Evolutionary conservation across 495 filamentous ascomycete genomes (phyloP).

Genomic region (Penicillium alfredii): DNA sequence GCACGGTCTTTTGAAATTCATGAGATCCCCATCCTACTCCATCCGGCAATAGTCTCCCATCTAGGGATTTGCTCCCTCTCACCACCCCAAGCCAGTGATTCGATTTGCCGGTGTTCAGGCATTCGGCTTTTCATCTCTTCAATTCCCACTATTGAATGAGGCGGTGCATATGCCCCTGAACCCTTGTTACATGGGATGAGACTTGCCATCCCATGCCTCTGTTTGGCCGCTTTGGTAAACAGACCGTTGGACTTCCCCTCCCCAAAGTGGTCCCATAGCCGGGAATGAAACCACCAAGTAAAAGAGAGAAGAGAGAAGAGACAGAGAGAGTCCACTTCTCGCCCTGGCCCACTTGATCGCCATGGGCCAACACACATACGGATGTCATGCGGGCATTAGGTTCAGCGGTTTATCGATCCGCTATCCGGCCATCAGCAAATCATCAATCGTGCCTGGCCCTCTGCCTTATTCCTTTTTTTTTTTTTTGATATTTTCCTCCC

Average conservation of each 20-base stretch:
- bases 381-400: conserved; percentile 38
- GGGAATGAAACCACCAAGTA: conserved; percentile 18
- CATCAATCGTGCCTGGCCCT: conserved; percentile 6
- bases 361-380: conserved; percentile 12
- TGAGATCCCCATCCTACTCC: conserved; percentile 6
- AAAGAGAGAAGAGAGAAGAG: no score
- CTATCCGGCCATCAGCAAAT: conserved; percentile 29
- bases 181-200: conserved; percentile 17
- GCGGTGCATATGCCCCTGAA: conserved; percentile 12
- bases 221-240: conserved; percentile 17
- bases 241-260: conserved; percentile 15
- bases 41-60: conserved; percentile 15
- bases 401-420: conserved; percentile 39
- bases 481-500: conserved; percentile 1
- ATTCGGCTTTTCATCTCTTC: conserved; percentile 13
- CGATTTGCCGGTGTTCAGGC: no score
- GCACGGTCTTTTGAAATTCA: conserved; percentile 17
- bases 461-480: conserved; percentile 4
- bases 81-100: no score
- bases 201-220: conserved; percentile 11
- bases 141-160: conserved; percentile 4
- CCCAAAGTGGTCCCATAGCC: conserved; percentile 1
- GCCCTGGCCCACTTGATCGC: conserved; percentile 20
- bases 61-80: conserved; percentile 7
- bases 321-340: conserved; percentile 16